Evolutionary conservation across 306 rosid species (phyloP), one percentile per base, ranked within the genome.

Genomic region (Gillenia trifoliata): DNA sequence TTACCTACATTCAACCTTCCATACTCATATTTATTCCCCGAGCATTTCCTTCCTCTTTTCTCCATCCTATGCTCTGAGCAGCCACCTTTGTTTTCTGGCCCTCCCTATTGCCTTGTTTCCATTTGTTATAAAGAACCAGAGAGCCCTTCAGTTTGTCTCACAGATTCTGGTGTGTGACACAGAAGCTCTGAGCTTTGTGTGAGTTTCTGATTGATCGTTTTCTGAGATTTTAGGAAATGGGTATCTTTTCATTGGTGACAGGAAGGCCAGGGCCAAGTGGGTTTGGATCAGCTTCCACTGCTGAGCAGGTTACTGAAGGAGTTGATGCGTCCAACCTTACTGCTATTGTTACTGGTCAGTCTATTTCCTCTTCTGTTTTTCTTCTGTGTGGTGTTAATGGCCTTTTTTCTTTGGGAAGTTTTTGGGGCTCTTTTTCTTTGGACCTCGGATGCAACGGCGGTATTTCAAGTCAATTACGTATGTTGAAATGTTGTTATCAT

Each of bases 231-330:
- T n/a, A 23, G 61, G 34, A 34, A 30, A 87, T 82, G 85, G 78
- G 88, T 0, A 79, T 90, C 54, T 68, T 91, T 41, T 85, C 99
- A 0, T 74, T 87, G 75, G 40, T 87, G 0, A 92, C 97, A 0
- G 99, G 97, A 71, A 78, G 83, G 80, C 74, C 85, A 0, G 99
- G 99, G 8, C 79, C 82, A 0, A 94, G 93, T 75, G 99, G 99
- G 12, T 92, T 87, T 38, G 99, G 97, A 78, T 94, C 97, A 22
- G 85, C 97, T 49, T 86, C 99, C 9, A 94, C 97, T 0, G 99
- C 97, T 9, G 97, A 90, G 76, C 82, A 87, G 34, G 8, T 34
- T 34, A 34, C 38, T 34, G 8, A 34, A 34, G 38, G 38, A 34
- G 8, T 34, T 34, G 8, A 34, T 34, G 38, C 8, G 6, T 34